phyloP scores from a whole-genome alignment of 83 land plant genomes.

The Picea abies region DNA sequence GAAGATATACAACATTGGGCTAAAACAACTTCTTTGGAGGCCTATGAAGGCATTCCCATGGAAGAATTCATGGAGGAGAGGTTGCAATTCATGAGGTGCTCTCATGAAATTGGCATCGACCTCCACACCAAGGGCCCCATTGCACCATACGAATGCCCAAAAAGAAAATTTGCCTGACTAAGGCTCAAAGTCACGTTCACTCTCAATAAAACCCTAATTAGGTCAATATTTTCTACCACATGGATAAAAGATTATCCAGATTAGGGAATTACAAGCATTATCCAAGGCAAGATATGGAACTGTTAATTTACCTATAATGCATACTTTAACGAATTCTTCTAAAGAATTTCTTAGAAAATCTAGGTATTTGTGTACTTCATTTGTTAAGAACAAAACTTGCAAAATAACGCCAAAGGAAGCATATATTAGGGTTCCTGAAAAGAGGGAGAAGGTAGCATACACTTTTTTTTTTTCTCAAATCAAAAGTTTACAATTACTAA shows the following conservation, averaged over 20 bases:
- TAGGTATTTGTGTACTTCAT: slow-evolving; percentile 54
- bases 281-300: neutral
- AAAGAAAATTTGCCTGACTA: slow-evolving; percentile 18
- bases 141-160: slow-evolving; percentile 15
- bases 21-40: slow-evolving; percentile 32
- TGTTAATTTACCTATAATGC: slow-evolving; percentile 27
- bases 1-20: slow-evolving; percentile 27
- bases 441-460: too few species aligned
- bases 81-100: slow-evolving; percentile 57
- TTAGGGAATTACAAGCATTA: too few species aligned
- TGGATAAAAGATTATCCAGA: too few species aligned
- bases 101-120: slow-evolving; percentile 36
- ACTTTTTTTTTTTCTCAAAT: too few species aligned
- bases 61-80: slow-evolving; percentile 48
- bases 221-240: neutral
- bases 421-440: too few species aligned
- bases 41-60: slow-evolving; percentile 40
- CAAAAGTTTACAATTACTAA: too few species aligned
- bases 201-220: neutral
- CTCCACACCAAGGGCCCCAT: slow-evolving; percentile 20
- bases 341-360: slow-evolving; percentile 77
- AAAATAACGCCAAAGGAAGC: too few species aligned
- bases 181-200: slow-evolving; percentile 27
- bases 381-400: slow-evolving; percentile 46
- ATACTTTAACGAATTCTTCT: slow-evolving; percentile 75